phyloP scores from a whole-genome alignment of 1,139 yeast species.

The Saccharomyces hybrid region DNA sequence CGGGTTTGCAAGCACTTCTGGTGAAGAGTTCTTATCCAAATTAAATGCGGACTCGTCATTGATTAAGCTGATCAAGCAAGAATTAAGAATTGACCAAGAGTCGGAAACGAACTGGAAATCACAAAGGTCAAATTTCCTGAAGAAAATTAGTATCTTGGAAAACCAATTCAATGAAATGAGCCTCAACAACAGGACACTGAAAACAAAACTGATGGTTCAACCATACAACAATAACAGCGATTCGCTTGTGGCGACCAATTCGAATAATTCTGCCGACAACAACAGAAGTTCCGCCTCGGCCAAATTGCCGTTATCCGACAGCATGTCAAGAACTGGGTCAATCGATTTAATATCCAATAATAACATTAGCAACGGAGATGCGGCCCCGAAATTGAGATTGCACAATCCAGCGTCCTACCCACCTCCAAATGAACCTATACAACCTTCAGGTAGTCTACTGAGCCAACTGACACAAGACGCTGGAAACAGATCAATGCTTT shows the following conservation, averaged over 20 bases:
- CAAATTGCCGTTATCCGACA: background rate
- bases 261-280: background rate
- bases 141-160: slow-evolving; percentile 20
- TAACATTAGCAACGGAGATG: background rate
- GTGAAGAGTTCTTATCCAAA: slow-evolving; percentile 20
- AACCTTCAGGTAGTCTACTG: background rate
- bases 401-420: slow-evolving; percentile 24
- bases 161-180: slow-evolving; percentile 19
- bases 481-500: background rate
- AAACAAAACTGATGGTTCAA: slow-evolving; percentile 20
- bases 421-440: background rate
- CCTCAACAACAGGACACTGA: slow-evolving; percentile 19
- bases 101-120: slow-evolving; percentile 23
- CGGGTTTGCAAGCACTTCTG: slow-evolving; percentile 18
- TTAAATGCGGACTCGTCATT: slow-evolving; percentile 19
- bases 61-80: slow-evolving; percentile 21
- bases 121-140: slow-evolving; percentile 15
- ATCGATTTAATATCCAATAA: background rate
- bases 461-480: background rate
- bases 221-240: slow-evolving; percentile 12
- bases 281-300: background rate
- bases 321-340: background rate
- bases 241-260: background rate
- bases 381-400: slow-evolving; percentile 13
- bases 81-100: slow-evolving; percentile 22